Evolutionary conservation across 2,329 filamentous ascomycete species (phyloP).

Genomic region (Thielaviopsis populi): DNA sequence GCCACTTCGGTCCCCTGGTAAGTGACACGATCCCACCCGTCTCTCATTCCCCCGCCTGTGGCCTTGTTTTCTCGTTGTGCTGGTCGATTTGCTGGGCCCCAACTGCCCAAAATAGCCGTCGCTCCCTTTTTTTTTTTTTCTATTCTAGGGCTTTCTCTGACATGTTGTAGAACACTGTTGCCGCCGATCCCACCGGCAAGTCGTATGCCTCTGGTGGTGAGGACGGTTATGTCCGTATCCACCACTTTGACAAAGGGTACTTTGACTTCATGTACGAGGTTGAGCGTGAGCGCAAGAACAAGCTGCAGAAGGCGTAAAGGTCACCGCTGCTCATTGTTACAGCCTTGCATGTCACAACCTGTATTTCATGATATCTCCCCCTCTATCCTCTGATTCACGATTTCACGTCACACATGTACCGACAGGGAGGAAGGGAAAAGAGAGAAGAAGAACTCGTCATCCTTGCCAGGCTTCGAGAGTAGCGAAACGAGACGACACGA

Average conservation of each 20-base stretch:
- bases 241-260: constrained; percentile 97
- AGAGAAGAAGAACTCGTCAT: background rate
- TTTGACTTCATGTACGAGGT: constrained; percentile 99
- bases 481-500: background rate
- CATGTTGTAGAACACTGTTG: constrained; percentile 60
- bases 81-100: background rate
- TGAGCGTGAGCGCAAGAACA: constrained; percentile 60
- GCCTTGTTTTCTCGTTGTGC: background rate
- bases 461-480: background rate
- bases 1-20: constrained; percentile 82
- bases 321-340: background rate
- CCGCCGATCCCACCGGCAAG: constrained; percentile 78
- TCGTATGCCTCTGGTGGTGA: constrained; percentile 92
- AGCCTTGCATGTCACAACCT: background rate
- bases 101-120: background rate
- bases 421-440: background rate
- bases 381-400: constrained; percentile 6
- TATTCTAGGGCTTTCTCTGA: constrained; percentile 10
- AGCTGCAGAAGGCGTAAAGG: constrained; percentile 14
- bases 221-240: constrained; percentile 94
- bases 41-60: background rate
- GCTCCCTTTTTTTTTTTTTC: background rate
- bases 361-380: background rate
- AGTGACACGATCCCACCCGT: constrained; percentile 19
- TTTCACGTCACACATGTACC: constrained; percentile 4